phyloP scores from a whole-genome alignment of 352 stramenopile species.

The Phytophthora syringae region DNA sequence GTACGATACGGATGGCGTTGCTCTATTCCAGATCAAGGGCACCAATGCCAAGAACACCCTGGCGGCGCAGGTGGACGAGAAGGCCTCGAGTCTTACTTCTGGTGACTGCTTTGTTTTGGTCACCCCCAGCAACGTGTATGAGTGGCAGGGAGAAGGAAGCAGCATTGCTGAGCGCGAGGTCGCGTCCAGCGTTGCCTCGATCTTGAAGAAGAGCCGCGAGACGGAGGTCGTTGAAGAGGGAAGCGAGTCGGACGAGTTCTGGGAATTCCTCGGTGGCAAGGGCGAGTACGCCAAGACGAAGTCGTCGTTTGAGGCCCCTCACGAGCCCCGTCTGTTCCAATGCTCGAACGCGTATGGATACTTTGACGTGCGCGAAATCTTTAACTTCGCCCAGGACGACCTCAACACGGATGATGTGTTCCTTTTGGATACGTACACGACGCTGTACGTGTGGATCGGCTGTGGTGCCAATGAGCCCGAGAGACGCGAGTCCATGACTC shows the following conservation, averaged over 20 bases:
- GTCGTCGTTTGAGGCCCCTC: slow-evolving; percentile 65
- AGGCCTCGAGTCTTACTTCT: slow-evolving; percentile 87
- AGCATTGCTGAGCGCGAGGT: slow-evolving; percentile 70
- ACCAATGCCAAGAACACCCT: slow-evolving; percentile 88
- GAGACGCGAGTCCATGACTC: slow-evolving; percentile 66
- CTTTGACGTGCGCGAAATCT: slow-evolving; percentile 88
- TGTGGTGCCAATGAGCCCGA: slow-evolving; percentile 73
- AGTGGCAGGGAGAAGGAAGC: slow-evolving; percentile 79
- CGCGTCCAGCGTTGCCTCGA: slow-evolving; percentile 61
- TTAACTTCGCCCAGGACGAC: slow-evolving; percentile 91
- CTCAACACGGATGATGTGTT: slow-evolving; percentile 93
- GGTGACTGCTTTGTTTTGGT: slow-evolving; percentile 89
- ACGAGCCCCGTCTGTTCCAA: slow-evolving; percentile 90
- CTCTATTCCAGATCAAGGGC: slow-evolving; percentile 92
- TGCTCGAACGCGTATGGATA: slow-evolving; percentile 90
- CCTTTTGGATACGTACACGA: slow-evolving; percentile 91
- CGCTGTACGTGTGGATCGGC: slow-evolving; percentile 93
- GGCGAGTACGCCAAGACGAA: slow-evolving; percentile 72
- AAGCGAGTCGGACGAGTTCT: slow-evolving; percentile 81
- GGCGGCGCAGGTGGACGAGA: slow-evolving; percentile 80
- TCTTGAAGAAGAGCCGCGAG: slow-evolving; percentile 63
- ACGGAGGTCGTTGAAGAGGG: slow-evolving; percentile 62
- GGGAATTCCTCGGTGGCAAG: slow-evolving; percentile 86
- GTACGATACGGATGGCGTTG: slow-evolving; percentile 87
- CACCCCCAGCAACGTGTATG: slow-evolving; percentile 72